Percentiles rank a stretch among this genome's conserved stretches.
Conservation (phyloP, 768 basidiomycete genomes). For the Ramaria rubella region DNA sequence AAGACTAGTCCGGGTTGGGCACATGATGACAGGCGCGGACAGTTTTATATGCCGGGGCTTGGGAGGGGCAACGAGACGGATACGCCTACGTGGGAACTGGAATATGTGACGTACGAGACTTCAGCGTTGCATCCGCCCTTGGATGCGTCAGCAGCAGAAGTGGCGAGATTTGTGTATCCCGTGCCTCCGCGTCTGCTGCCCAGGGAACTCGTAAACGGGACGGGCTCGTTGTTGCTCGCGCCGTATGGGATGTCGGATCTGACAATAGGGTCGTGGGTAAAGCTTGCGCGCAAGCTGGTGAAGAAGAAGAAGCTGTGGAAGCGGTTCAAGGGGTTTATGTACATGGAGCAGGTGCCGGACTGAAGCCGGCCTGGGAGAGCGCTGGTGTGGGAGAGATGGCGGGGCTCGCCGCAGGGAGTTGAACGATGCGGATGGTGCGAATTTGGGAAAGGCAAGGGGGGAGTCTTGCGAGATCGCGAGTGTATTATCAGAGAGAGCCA, state of each 20-base stretch:
- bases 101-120: conserved; percentile 64
- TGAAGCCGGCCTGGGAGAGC: too few relatives aligned
- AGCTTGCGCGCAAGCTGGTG: conserved; percentile 52
- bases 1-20: conserved; percentile 12
- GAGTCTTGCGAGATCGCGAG: too few relatives aligned
- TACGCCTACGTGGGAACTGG: conserved; percentile 62
- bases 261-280: conserved; percentile 70
- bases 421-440: too few relatives aligned
- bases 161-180: conserved; percentile 35
- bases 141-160: conserved; percentile 14
- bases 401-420: too few relatives aligned
- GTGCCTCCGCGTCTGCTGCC: conserved; percentile 55
- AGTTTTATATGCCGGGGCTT: conserved; percentile 66
- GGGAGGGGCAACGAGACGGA: conserved; percentile 39
- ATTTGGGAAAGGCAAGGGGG: not conserved
- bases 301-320: conserved; percentile 50
- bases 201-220: conserved; percentile 33
- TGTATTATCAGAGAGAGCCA: too few relatives aligned
- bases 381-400: conserved; percentile 15
- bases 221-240: conserved; percentile 45
- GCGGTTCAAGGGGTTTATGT: conserved; percentile 71
- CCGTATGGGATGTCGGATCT: conserved; percentile 73
- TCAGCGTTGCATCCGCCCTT: conserved; percentile 34
- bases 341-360: too few relatives aligned
- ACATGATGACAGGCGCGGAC: conserved; percentile 11